Percentiles rank a stretch among this genome's conserved stretches.
Evolutionary conservation across 1,139 yeast species (phyloP).

Genomic region (Kodamaea alishanica): DNA sequence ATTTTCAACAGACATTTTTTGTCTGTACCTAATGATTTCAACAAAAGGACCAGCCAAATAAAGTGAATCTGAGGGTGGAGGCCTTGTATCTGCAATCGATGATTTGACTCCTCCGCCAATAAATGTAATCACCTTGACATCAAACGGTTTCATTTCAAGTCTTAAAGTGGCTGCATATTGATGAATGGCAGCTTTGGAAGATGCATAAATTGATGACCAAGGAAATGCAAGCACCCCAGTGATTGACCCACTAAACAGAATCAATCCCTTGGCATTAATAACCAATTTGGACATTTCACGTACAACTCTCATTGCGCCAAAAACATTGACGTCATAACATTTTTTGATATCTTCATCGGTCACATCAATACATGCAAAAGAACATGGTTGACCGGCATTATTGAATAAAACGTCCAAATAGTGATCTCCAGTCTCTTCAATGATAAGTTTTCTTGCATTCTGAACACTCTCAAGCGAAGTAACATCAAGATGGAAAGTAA

Average conservation of each 20-base stretch:
- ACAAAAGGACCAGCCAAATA: slow-evolving; percentile 52
- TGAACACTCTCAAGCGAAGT: slow-evolving; percentile 48
- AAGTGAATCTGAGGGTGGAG: slow-evolving; percentile 53
- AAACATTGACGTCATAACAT: slow-evolving; percentile 66
- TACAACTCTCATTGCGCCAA: slow-evolving; percentile 62
- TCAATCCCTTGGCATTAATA: slow-evolving; percentile 65
- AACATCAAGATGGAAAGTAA: slow-evolving; percentile 45
- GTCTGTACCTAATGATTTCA: slow-evolving; percentile 49
- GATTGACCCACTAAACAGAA: slow-evolving; percentile 73
- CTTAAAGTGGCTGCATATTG: slow-evolving; percentile 62
- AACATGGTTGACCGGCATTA: slow-evolving; percentile 66
- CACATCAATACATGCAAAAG: slow-evolving; percentile 68
- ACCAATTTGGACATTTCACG: slow-evolving; percentile 56
- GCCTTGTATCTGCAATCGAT: slow-evolving; percentile 49
- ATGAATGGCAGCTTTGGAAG: slow-evolving; percentile 76
- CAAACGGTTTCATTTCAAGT: slow-evolving; percentile 69
- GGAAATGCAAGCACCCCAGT: slow-evolving; percentile 70
- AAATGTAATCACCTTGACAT: slow-evolving; percentile 66
- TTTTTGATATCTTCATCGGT: slow-evolving; percentile 52
- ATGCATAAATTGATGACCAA: slow-evolving; percentile 63
- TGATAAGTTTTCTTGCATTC: slow-evolving; percentile 38
- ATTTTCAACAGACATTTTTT: slow-evolving; percentile 57
- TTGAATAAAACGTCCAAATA: slow-evolving; percentile 57
- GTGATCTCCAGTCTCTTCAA: slow-evolving; percentile 40
- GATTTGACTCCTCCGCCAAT: slow-evolving; percentile 67